Evolutionary conservation across 106 monocot genomes (phyloP), one percentile per base, ranked within the genome.

Genomic region (Cymbidium sinense): DNA sequence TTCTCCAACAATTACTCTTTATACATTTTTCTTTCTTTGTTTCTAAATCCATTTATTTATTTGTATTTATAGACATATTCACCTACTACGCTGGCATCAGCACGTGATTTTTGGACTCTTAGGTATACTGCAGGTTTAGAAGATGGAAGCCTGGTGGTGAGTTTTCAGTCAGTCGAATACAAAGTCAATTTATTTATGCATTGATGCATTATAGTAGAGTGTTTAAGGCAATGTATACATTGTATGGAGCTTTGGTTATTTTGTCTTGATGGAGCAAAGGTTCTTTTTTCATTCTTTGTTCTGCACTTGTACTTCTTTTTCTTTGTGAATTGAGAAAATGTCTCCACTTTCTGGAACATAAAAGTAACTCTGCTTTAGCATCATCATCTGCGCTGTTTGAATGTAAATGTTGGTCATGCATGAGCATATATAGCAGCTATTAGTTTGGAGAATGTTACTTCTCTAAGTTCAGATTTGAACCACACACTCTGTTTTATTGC

Each of bases 61-160:
- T 20, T 61, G 52, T 11, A 52, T 73, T 77, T 19, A 25, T 30
- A 95, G 95, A 95, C 95, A 6, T 95, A 95, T 80, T 87, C 95
- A 20, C 95, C 95, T 76, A 95, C 95, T 27, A 95, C 95, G 31
- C 76, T 95, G 76, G 95, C 92, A 31, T 73, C 92, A 27, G 92
- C 95, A 70, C 86, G 92, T 0, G 95, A 95, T 76, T 95, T 92
- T 83, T 95, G 95, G 92, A 92, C 88, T 21, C 82, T 95, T 50
- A 86, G 95, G 71, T 95, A 95, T 62, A 95, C 90, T 21, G 89
- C 88, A 21, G 82, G 88, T 34, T 82, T 95, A 36, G 95, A 86
- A 77, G 90, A 90, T 79, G 90, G 90, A 50, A 90, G 90, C 78
- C 84, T 91, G 78, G 88, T 91, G 87, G 91, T 91, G 85, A 54